Evolutionary conservation across 1,139 yeast species (phyloP), one percentile per base, ranked within the genome.

Genomic region (Lizanozyma gosingica): DNA sequence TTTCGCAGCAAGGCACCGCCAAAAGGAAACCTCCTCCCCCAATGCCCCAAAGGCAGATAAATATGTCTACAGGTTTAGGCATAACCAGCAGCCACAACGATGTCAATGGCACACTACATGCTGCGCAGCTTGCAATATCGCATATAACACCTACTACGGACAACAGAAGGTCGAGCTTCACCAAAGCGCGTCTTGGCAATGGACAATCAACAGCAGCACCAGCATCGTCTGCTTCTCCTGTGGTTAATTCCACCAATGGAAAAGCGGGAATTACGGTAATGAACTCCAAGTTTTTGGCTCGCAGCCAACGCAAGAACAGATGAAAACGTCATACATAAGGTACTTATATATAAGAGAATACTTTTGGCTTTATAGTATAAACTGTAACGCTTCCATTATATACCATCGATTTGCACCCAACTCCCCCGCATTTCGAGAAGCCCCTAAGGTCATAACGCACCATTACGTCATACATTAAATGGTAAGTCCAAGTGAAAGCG

Each of bases 271-370:
- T 67, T 55, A 78, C 69, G 53, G 73, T 67, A 57, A 73, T 65
- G 80, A 82, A 50, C 64, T 79, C 78, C 62, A 76, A 65, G 70
- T 72, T 50, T 60, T 66, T 61, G 68, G 78, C 71, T 53, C 73
- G 73, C 71, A 75, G 48, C 57, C 68, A 50, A 60, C 73, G 57
- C 37, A 52, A 43, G 40, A 53, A 48, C 42, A 45, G 45, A 35
- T 9, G n/a, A n/a, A n/a, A n/a, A n/a, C n/a, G n/a, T n/a, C n/a
- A n/a, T n/a, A n/a, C n/a, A n/a, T n/a, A n/a, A n/a, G n/a, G n/a
- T n/a, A n/a, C n/a, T n/a, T n/a, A n/a, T n/a, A n/a, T n/a, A n/a
- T n/a, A n/a, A n/a, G n/a, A n/a, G n/a, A n/a, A n/a, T n/a, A n/a
- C n/a, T n/a, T n/a, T n/a, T n/a, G n/a, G n/a, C n/a, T n/a, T n/a